These are phyloP conservation scores for Jamesozyma rosinii DNA, from an alignment of 805 yeast species.

Conservation along the genomic window DNA sequence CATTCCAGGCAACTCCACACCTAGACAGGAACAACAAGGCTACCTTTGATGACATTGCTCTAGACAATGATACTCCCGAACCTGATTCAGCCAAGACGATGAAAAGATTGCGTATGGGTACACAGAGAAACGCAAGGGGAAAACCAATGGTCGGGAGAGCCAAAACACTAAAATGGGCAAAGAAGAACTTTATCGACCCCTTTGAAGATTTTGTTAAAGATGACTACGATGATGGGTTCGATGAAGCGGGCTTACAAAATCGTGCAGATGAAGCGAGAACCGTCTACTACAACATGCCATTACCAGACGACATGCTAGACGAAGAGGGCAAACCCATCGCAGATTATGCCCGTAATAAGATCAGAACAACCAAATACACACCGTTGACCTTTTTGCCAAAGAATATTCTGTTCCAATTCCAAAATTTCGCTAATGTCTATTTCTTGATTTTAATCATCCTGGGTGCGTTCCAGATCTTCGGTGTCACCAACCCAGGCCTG, in stretches of 20 bases:
- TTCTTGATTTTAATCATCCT: constrained; percentile 70
- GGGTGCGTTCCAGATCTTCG: constrained; percentile 69
- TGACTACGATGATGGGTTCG: constrained; percentile 22
- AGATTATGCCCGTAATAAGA: constrained; percentile 77
- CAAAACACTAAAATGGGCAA: constrained; percentile 49
- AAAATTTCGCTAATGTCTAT: constrained; percentile 83
- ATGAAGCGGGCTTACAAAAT: constrained; percentile 32
- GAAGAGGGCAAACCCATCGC: constrained; percentile 52
- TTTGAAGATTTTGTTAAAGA: constrained; percentile 23
- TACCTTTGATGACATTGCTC: constrained; percentile 20
- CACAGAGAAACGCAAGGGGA: constrained; percentile 69
- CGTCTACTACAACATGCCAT: constrained; percentile 48
- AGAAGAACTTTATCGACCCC: constrained; percentile 30
- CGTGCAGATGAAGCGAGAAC: constrained; percentile 38
- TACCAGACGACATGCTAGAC: constrained; percentile 52
- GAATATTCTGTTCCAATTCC: constrained; percentile 69
- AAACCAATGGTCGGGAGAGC: constrained; percentile 52
- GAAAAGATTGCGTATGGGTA: constrained; percentile 85
- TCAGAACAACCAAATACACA: constrained; percentile 91
- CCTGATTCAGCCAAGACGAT: constrained; percentile 30
- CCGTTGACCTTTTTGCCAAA: constrained; percentile 84
- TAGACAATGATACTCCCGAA: constrained; percentile 13
- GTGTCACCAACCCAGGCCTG: constrained; percentile 70
- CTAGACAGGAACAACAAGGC: constrained; percentile 13
- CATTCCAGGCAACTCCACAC: constrained; percentile 25